Base-by-base conservation (phyloP, 768 basidiomycete genomes). In the Boletus patriciae region DNA sequence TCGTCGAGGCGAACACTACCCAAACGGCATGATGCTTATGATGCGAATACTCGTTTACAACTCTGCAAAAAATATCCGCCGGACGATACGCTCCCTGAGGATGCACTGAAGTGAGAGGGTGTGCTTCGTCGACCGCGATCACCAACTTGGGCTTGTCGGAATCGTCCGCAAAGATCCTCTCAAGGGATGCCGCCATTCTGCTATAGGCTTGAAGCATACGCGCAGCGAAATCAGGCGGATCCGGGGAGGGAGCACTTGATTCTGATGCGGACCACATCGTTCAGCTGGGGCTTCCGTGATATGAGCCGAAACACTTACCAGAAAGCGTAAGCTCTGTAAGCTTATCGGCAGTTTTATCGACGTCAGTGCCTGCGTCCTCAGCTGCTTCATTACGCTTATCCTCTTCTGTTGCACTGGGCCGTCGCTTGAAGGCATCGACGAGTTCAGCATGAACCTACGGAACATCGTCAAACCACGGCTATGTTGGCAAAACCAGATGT, bases 71-170 rank as follows among this genome's bases (percentile, higher is more conserved):
- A 3, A 58, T 27, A 18, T 65, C 52, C 4, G 46, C 63, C 0
- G 52, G 60, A 1, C 46, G 52, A 31, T 62, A 50, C 29, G 5
- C 6, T 6, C 13, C 6, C n/a, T 29, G 27, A 9, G 3, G 1
- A 16, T 1, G 13, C 6, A 21, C 1, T 46, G 25, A 19, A 2
- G 52, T 46, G 7, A 65, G 47, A 0, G 50, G 13, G 16, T 65
- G 56, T 13, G 60, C 60, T 3, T 62, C 56, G 19, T 65, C 62
- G 6, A 65, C 2, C 2, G 63, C 63, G 19, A 65, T 65, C 16
- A 65, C 41, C 42, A 65, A 18, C 36, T 48, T 57, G 1, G 56
- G 54, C 3, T 0, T 3, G 11, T 41, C 6, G 1, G 38, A 11
- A 6, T 31, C 1, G 3, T 37, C 27, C 1, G 40, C 0, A 3